Base-by-base conservation (phyloP, 2,329 filamentous ascomycete species). In the Penicillium sp. region DNA sequence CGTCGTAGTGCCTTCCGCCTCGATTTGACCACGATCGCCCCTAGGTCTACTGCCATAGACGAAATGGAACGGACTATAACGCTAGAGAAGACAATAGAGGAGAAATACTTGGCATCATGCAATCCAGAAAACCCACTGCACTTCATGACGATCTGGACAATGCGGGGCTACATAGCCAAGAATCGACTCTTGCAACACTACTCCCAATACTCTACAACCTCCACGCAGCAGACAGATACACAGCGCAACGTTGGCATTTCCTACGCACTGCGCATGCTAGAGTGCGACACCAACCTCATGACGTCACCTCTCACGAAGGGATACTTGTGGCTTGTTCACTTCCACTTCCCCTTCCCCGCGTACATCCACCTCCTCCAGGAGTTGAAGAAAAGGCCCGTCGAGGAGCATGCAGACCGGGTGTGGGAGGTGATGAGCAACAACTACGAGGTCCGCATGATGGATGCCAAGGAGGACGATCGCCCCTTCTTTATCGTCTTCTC, bases 91-190 rank as follows among this genome's bases (percentile, higher is more conserved):
- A 21, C n/a, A 1, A 31, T 45, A 2, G 43, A 45, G 10, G 43
- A 45, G 0, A 45, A 19, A 9, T 31, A 45, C 27, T 8, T 45
- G 9, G 10, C 25, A 31, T 15, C 3, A 0, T 45, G n/a, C n/a
- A 31, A 45, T 15, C 43, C 27, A 15, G 27, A 45, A 2, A 45
- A 31, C 43, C 43, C 43, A 45, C n/a, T 45, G 6, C 27, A 45
- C 10, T 45, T 45, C 27, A 45, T 45, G 43, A 45, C 43, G n/a
- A 45, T 45, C 6, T 45, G 43, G 43, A 45, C 43, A 31, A 45
- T 5, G 27, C 27, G 43, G 3, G 43, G 43, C 1, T 21, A 45
- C 6, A 0, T 31, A 1, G 43, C 43, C 3, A 45, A 45, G 3
- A 31, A 29, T 31, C 43, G 43, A 0, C 43, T 45, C 6, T 21